A percentile compares a stretch with the other conserved stretches of the same genome.
These are phyloP conservation scores for Entophlyctis luteolus DNA, from an alignment of 192 early-diverging fungal species.

Conservation along the genomic window DNA sequence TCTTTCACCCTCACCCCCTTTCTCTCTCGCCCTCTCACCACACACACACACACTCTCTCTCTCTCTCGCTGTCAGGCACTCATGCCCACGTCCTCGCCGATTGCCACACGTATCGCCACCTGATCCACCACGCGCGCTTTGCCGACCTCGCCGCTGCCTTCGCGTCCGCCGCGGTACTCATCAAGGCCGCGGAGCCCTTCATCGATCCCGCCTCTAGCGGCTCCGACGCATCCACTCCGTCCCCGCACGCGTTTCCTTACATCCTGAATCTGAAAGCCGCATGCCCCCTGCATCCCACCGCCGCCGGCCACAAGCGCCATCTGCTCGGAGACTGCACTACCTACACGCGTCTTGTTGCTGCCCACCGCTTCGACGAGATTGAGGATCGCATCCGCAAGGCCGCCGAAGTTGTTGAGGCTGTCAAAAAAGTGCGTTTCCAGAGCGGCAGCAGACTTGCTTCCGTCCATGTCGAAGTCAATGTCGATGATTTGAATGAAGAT, in stretches of 20 bases:
- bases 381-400: neutral
- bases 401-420: conserved; percentile 1
- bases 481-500: neutral
- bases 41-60: too few species aligned
- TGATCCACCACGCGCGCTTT: conserved; percentile 2
- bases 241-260: neutral
- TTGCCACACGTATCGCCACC: neutral
- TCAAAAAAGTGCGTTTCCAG: conserved; percentile 2
- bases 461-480: neutral
- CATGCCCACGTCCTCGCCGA: neutral
- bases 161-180: neutral
- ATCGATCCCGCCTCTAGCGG: neutral
- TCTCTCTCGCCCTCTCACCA: too few species aligned
- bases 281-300: conserved; percentile 11
- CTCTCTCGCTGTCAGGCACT: too few species aligned
- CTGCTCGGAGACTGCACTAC: conserved; percentile 1
- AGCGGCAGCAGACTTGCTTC: neutral
- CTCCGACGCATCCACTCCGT: neutral
- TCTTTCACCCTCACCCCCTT: too few species aligned
- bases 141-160: conserved; percentile 2
- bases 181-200: conserved; percentile 3
- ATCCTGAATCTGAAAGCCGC: conserved; percentile 4
- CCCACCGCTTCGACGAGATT: conserved; percentile 13
- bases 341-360: conserved; percentile 13
- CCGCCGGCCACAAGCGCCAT: neutral